Evolutionary conservation across 177 flowering plant species (phyloP), one percentile per base, ranked within the genome.

Genomic region (Tripterygium wilfordii): DNA sequence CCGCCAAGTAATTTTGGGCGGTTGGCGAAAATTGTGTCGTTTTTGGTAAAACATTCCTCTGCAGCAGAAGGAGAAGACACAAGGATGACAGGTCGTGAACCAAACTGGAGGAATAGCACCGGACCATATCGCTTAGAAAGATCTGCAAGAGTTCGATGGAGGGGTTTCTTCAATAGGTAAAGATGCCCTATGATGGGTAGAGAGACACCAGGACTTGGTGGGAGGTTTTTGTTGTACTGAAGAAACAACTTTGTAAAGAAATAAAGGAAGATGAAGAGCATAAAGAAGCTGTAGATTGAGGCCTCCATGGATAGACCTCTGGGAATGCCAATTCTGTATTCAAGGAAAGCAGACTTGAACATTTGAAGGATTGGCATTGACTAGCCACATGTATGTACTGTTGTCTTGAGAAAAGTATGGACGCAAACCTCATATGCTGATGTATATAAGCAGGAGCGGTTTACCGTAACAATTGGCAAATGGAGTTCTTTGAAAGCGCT

Each of bases 121-220:
- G 38, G 47, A 4, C 56, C 48, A 3, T 30, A 25, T 22, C 10
- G 28, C 6, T 23, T 9, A 1, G 56, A 42, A 2, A 52, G 22
- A 3, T 23, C 3, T 5, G 38, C 8, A 0, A 52, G 31, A 10
- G 56, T n/a, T 8, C 39, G 39, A 17, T 52, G 48, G 15, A 52
- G 27, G 3, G 56, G 56, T 31, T 31, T 10, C 40, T 32, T 52
- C 4, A 52, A 9, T 4, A 52, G 40, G 40, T 52, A 14, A 32
- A 52, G 56, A 10, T 52, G 56, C 22, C 56, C 48, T 3, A 52
- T 52, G 6, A 52, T 33, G 10, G 56, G 52, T 1, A 51, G 36
- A 1, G 54, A 8, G 14, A 17, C 15, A 3, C 4, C 3, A 10
- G 54, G 54, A 8, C 36, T 51, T 12, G 45, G 54, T 19, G 54